Evolutionary conservation across 2,329 filamentous ascomycete genomes (phyloP), one percentile per base, ranked within the genome.

Genomic region (Calonectria leucothoes): DNA sequence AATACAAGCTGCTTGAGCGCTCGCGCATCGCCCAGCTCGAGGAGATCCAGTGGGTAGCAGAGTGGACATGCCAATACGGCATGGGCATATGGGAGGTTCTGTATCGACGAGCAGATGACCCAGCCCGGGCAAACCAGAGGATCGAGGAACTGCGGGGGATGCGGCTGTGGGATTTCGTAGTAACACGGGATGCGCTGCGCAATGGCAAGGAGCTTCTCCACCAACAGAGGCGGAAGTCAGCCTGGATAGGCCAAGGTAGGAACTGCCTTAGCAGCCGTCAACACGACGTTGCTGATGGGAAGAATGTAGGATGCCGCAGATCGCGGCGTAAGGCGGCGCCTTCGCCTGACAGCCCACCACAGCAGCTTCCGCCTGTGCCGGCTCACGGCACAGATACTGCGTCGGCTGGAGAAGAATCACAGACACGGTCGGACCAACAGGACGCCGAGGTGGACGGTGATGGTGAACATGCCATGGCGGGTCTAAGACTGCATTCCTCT

Each of bases 11-110:
- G 7, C 37, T 70, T n/a, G 75, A 74, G 37, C 42, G 14, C 5
- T 37, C n/a, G 12, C 72, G 75, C 35, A 33, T 68, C 20, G 29
- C 52, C 11, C 74, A 77, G 45, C 37, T 77, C 1, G 78, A 82
- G 51, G 80, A 82, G 72, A 76, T 81, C 3, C 78, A 81, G 51
- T 78, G 74, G 75, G 80, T 75, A 14, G 71, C 63, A 20, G 78
- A 82, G 37, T 82, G 81, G 79, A 82, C 81, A 35, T 61, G 71
- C 33, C 74, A 81, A 59, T 81, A 81, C 61, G 81, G 78, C 1
- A 51, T 72, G 20, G 75, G 79, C 69, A 51, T 79, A 33, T 81
- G 75, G 23, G 73, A 77, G 15, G 31, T 78, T 12, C 45, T 72
- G 23, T 71, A 76, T 39, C 33, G 55, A 35, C 63, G 69, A 57